Conservation (phyloP, 805 yeast genomes). For the Clavispora phyllophila region DNA sequence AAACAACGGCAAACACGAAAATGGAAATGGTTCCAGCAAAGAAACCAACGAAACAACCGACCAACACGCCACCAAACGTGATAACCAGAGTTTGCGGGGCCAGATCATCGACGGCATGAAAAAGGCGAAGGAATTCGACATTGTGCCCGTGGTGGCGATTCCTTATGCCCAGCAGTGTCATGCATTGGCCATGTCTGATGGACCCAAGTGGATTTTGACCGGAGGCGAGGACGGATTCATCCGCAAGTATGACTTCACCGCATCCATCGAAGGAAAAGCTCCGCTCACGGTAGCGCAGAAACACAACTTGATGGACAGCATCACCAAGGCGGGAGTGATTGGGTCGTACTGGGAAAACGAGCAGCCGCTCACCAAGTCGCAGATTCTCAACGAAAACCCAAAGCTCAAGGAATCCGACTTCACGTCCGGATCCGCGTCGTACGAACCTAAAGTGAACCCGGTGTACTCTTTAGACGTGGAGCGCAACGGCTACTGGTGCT, state of each 20-base stretch:
- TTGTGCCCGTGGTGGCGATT: conserved; percentile 82
- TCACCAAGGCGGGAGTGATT: conserved; percentile 79
- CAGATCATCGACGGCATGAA: conserved; percentile 40
- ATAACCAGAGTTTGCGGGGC: conserved; percentile 10
- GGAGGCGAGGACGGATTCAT: conserved; percentile 97
- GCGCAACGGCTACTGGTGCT: conserved; percentile 74
- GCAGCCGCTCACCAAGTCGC: conserved; percentile 59
- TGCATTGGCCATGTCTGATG: conserved; percentile 69
- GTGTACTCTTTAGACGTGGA: conserved; percentile 86
- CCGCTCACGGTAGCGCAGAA: conserved; percentile 88
- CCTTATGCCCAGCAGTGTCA: conserved; percentile 78
- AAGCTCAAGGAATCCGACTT: conserved; percentile 34
- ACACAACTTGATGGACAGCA: conserved; percentile 82
- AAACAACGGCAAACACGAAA: conserved; percentile 4
- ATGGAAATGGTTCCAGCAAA: background rate
- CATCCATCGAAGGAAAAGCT: conserved; percentile 79
- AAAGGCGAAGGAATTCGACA: conserved; percentile 55
- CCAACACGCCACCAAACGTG: background rate
- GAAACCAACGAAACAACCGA: background rate
- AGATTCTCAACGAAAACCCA: conserved; percentile 34
- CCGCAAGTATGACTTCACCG: conserved; percentile 80
- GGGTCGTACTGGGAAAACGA: conserved; percentile 94
- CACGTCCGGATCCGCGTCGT: conserved; percentile 32
- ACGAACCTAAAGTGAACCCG: conserved; percentile 69
- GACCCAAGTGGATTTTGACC: conserved; percentile 81